phyloP scores from a whole-genome alignment of 768 basidiomycete species.

The Termitomyces sp. region DNA sequence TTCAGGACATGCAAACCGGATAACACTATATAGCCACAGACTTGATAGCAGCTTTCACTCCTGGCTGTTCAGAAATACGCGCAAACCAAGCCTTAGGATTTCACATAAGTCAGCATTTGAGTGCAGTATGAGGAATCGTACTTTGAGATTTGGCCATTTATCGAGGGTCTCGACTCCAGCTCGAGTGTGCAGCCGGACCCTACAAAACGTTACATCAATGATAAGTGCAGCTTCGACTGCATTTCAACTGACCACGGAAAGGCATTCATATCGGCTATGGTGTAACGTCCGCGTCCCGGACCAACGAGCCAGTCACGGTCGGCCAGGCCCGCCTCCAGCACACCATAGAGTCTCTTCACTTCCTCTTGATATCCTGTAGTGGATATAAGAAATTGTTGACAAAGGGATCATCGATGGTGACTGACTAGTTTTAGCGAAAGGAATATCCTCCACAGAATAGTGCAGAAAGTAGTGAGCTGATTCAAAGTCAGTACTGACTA shows the following conservation, averaged over 20 bases:
- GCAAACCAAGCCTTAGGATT: constrained; percentile 11
- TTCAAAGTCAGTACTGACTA: background rate
- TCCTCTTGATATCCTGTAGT: constrained; percentile 68
- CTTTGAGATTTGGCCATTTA: constrained; percentile 18
- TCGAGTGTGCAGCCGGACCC: constrained; percentile 47
- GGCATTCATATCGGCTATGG: constrained; percentile 69
- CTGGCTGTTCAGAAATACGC: constrained; percentile 8
- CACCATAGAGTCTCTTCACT: constrained; percentile 75
- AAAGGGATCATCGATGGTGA: background rate
- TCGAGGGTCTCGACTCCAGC: constrained; percentile 26
- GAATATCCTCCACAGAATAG: constrained; percentile 61
- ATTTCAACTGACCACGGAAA: constrained; percentile 47
- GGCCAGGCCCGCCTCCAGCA: constrained; percentile 69
- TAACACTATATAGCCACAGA: constrained; percentile 2
- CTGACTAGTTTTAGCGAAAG: constrained; percentile 62
- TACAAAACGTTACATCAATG: constrained; percentile 18
- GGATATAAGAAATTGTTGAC: background rate
- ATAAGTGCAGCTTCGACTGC: background rate
- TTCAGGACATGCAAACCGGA: background rate
- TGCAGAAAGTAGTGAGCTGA: constrained; percentile 63
- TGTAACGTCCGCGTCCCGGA: constrained; percentile 59
- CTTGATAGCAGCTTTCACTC: constrained; percentile 12
- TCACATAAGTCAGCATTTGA: background rate
- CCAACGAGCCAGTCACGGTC: constrained; percentile 81
- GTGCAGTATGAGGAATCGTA: background rate